A percentile compares a stretch with the other conserved stretches of the same genome.
These are phyloP conservation scores for Mucor plumbeus DNA, from an alignment of 371 early-diverging fungal genomes.

Conservation along the genomic window DNA sequence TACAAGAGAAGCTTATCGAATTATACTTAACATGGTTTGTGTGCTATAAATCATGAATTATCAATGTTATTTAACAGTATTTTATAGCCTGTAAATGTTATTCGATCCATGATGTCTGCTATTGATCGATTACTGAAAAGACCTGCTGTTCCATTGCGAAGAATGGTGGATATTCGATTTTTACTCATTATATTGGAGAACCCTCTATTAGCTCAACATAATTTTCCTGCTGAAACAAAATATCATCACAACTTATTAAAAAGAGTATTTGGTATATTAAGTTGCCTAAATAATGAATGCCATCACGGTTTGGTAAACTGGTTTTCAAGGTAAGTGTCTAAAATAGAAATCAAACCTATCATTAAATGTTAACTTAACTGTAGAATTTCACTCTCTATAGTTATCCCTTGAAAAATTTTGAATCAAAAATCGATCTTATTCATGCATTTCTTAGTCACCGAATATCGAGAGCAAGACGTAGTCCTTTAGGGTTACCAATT, in stretches of 20 bases:
- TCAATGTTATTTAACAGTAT: background rate
- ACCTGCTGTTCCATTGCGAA: constrained; percentile 68
- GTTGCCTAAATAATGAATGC: constrained; percentile 75
- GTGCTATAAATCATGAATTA: background rate
- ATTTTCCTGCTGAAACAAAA: constrained; percentile 68
- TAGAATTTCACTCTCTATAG: constrained; percentile 36
- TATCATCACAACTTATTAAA: constrained; percentile 76
- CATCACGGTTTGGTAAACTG: constrained; percentile 81
- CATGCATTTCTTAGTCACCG: constrained; percentile 83
- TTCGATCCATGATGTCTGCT: constrained; percentile 79
- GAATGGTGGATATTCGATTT: constrained; percentile 74
- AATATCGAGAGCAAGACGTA: constrained; percentile 64
- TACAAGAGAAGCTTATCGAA: constrained; percentile 71
- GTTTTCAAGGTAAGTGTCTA: constrained; percentile 65
- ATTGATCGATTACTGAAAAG: constrained; percentile 78
- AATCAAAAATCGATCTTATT: constrained; percentile 76
- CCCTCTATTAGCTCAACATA: constrained; percentile 71
- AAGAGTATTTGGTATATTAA: constrained; percentile 75
- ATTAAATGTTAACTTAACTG: constrained; percentile 16
- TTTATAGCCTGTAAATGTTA: constrained; percentile 58
- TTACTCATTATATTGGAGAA: constrained; percentile 86
- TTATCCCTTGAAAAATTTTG: constrained; percentile 65
- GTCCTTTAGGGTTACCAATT: constrained; percentile 37
- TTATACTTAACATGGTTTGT: constrained; percentile 70
- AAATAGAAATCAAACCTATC: background rate